A percentile compares a stretch with the other conserved stretches of the same genome.
phyloP scores from a whole-genome alignment of 164 flowering plant genomes.

The Malania oleifera region DNA sequence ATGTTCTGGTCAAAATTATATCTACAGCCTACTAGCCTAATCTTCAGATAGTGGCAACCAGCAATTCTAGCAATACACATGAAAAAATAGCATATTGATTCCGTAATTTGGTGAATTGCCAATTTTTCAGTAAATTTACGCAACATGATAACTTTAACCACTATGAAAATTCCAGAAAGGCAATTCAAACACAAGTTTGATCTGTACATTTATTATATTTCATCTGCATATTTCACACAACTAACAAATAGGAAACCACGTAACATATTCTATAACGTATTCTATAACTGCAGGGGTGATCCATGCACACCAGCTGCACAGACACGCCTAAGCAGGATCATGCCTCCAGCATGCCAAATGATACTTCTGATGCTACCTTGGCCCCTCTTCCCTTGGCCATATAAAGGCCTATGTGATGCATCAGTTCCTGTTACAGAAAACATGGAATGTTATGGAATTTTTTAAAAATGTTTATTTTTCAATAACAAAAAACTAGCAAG shows the following conservation, averaged over 20 bases:
- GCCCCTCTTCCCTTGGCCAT: constrained; percentile 69
- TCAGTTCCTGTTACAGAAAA: constrained; percentile 37
- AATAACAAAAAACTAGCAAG: neutral
- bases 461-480: neutral
- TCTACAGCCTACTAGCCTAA: no score
- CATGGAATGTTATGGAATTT: neutral
- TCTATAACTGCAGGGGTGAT: neutral
- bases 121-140: no score
- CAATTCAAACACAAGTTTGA: neutral
- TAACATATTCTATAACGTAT: no score
- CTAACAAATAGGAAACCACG: neutral
- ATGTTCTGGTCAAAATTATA: no score
- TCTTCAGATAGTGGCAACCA: no score
- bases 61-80: no score
- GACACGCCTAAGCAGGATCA: neutral
- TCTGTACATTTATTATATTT: neutral
- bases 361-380: constrained; percentile 54
- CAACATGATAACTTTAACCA: no score
- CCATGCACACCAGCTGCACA: neutral
- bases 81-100: no score
- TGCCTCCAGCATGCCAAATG: constrained; percentile 18
- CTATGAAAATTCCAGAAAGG: neutral
- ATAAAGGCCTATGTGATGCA: constrained; percentile 67
- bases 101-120: no score
- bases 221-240: neutral